Base-by-base conservation (phyloP, 768 basidiomycete species). In the Pulveroboletus sp. region DNA sequence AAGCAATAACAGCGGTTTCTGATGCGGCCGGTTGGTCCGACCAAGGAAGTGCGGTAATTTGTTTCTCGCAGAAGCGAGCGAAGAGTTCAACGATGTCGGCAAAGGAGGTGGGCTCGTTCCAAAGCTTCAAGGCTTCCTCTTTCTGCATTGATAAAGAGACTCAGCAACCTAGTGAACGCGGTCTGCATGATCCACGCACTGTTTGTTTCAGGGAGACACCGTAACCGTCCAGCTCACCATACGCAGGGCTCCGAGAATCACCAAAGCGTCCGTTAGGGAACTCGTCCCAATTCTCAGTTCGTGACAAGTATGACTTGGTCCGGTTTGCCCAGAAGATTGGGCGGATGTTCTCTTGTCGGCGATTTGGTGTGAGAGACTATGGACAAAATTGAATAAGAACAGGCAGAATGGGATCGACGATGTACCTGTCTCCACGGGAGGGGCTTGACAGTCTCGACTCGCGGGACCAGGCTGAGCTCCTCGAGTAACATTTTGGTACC, bases 271-370 rank as follows among this genome's bases (percentile, higher is more conserved):
- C 96, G 67, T 99, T 99, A 43, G 96, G 96, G 68, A 96, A 98
- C 67, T 98, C 95, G 64, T 99, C 96, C 96, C 96, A 99, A 63
- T 96, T 91, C 65, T 96, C 93, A 13, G 96, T 98, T 46, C 95
- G 86, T 8, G 90, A 90, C 39, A 98, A 76, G 67, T 98, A 98
- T 1, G 93, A 96, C 63, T 93, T 89, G 31, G 93, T 81, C 32
- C 95, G 79, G 72, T 99, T 98, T 12, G 96, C 93, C 94, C 95
- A 98, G 76, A 98, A 98, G 63, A 99, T 98, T 4, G 96, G 96
- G 29, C 96, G 86, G 55, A 95, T 98, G 41, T 81, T 86, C 71
- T 99, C 96, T 56, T 82, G 76, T 43, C 95, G 86, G 49, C 96
- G 80, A 63, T 79, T 90, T 17, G 94, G 93, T 2, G 95, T 98